Evolutionary conservation across 345 rosid genomes (phyloP).

Genomic region (Tarenaya hassleriana): DNA sequence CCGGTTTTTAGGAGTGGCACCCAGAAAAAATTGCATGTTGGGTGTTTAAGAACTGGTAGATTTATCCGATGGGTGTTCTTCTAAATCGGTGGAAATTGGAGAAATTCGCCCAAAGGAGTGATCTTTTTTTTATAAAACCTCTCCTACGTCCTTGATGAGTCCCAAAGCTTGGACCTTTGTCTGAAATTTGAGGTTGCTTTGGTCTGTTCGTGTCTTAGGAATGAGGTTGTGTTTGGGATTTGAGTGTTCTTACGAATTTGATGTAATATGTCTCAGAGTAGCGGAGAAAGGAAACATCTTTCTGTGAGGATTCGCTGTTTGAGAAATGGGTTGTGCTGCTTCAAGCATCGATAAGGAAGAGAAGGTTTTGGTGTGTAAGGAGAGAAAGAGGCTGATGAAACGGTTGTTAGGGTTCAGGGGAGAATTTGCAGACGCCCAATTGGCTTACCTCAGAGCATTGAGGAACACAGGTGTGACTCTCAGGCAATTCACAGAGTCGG

Average conservation of each 20-base stretch:
- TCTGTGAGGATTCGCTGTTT: neutral
- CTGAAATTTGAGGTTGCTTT: too few relatives aligned
- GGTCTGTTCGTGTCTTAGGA: too few relatives aligned
- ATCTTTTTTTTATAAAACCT: too few relatives aligned
- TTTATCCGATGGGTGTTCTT: too few relatives aligned
- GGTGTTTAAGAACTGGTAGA: too few relatives aligned
- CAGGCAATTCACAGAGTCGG: conserved; percentile 86
- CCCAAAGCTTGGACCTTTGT: too few relatives aligned
- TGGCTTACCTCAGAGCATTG: conserved; percentile 69
- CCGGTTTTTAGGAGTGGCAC: too few relatives aligned
- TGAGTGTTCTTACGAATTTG: neutral
- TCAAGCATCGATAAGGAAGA: conserved; percentile 78
- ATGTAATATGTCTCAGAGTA: conserved; percentile 9
- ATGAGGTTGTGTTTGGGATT: too few relatives aligned
- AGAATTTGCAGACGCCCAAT: conserved; percentile 75
- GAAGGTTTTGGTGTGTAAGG: conserved; percentile 62
- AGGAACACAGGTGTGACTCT: conserved; percentile 87
- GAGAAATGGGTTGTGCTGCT: conserved; percentile 80
- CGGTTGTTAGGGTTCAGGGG: conserved; percentile 52
- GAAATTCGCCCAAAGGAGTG: too few relatives aligned
- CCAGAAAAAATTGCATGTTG: too few relatives aligned
- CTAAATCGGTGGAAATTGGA: too few relatives aligned
- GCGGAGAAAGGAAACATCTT: neutral
- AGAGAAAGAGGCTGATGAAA: conserved; percentile 80
- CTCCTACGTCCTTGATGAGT: too few relatives aligned